Evolutionary conservation across 768 basidiomycete species (phyloP), one percentile per base, ranked within the genome.

Genomic region (Mycena chlorophos): DNA sequence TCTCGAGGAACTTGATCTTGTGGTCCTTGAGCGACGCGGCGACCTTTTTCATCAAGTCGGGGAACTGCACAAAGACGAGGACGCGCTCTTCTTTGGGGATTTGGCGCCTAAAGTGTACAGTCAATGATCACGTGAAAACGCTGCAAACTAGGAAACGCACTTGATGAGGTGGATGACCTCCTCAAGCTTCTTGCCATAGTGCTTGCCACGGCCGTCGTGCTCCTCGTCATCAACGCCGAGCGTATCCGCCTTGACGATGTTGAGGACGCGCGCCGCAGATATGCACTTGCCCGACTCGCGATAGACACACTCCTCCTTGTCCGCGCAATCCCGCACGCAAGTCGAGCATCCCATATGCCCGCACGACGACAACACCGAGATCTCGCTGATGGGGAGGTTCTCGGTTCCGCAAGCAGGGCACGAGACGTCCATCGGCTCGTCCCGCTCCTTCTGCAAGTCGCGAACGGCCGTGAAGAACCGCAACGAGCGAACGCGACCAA

Each of bases 61-160:
- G 87, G 79, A 95, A 98, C 66, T 98, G 95, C n/a, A 96, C 90
- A 72, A 98, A 98, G 58, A 98, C 82, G 40, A 98, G 82, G 17
- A 94, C 83, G 6, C 91, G 86, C 63, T 97, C 92, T 20, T 86
- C 76, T 61, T 84, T 82, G 10, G 88, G 84, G 45, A 94, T 80
- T 38, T 75, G 73, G 54, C 83, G 82, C 66, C 89, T 92, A 65
- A 39, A 27, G 34, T 48, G 39, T 54, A 38, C 23, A 61, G 54
- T 38, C 49, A 13, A 52, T n/a, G 34, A 49, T 47, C 20, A 48
- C 38, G 29, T 27, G 13, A 28, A 14, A 28, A 3, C n/a, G 43
- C 1, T 43, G 51, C 5, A 46, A 51, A 34, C 13, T 37, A 50
- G 17, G 52, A 31, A 25, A 71, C 79, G 54, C 68, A 91, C 91